Conservation (phyloP, 2,329 filamentous ascomycete species). For the Epichloe scottii region DNA sequence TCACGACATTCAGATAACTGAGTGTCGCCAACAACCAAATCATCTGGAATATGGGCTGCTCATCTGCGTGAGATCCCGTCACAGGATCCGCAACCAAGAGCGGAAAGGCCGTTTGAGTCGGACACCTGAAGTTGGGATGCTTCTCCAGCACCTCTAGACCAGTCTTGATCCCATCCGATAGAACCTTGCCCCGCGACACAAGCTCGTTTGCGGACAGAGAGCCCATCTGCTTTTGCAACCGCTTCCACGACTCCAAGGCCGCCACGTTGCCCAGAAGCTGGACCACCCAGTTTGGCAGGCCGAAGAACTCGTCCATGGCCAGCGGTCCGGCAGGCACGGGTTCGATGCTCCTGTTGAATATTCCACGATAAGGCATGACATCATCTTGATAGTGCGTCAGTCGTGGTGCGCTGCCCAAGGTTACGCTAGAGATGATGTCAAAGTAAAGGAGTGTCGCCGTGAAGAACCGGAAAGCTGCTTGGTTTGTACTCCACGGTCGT, state of each 20-base stretch:
- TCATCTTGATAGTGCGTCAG: constrained; percentile 28
- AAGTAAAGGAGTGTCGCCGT: constrained; percentile 33
- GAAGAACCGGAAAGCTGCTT: constrained; percentile 35
- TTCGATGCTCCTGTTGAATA: constrained; percentile 8
- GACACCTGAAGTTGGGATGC: constrained; percentile 4
- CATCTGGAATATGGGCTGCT: constrained; percentile 18
- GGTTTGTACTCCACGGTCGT: constrained; percentile 30
- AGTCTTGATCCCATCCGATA: constrained; percentile 25
- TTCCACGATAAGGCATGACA: constrained; percentile 23
- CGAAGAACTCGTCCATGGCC: constrained; percentile 38
- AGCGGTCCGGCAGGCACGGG: constrained; percentile 18
- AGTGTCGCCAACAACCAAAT: constrained; percentile 37
- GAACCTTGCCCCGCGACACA: constrained; percentile 28
- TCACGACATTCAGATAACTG: constrained; percentile 34
- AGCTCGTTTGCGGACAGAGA: constrained; percentile 34
- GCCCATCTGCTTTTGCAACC: constrained; percentile 28
- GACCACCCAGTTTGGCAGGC: constrained; percentile 45
- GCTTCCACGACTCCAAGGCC: constrained; percentile 43
- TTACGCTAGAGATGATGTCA: constrained; percentile 37
- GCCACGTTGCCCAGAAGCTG: constrained; percentile 41
- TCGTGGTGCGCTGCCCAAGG: constrained; percentile 28
- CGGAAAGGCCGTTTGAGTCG: not conserved
- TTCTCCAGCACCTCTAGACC: constrained; percentile 19
- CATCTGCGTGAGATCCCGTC: constrained; percentile 10
- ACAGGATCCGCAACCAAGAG: constrained; percentile 9